A percentile compares a stretch with the other conserved stretches of the same genome.
Conservation (phyloP, 441 rosid species). For the Cnidoscolus chayamansa region DNA sequence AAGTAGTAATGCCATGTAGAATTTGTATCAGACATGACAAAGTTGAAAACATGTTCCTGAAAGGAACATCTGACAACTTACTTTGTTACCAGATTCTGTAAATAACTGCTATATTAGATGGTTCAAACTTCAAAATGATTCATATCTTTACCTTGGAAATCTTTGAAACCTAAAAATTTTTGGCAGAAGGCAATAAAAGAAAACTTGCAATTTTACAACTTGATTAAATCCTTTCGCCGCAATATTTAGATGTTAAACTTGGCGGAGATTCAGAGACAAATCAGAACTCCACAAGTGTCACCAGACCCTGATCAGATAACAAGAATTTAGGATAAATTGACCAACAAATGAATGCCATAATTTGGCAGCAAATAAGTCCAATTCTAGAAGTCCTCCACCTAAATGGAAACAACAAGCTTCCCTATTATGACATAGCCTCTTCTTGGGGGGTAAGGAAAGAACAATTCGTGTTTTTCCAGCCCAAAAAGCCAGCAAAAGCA, state of each 20-base stretch:
- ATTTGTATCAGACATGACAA: neutral
- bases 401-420: neutral
- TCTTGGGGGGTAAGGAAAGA: neutral
- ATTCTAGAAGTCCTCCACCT: neutral
- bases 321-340: neutral
- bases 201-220: neutral
- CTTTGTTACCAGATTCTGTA: neutral
- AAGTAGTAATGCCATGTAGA: neutral
- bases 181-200: neutral
- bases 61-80: conserved; percentile 6
- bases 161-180: neutral
- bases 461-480: neutral
- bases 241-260: neutral
- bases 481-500: neutral
- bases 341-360: neutral
- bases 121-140: neutral
- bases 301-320: conserved; percentile 1
- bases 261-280: conserved; percentile 1
- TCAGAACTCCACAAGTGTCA: neutral
- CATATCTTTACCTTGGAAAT: neutral
- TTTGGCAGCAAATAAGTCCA: neutral
- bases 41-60: neutral
- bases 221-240: neutral
- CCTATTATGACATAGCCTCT: neutral
- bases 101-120: neutral